Evolutionary conservation across 495 filamentous ascomycete species (phyloP).

Genomic region (Letharia columbiana): DNA sequence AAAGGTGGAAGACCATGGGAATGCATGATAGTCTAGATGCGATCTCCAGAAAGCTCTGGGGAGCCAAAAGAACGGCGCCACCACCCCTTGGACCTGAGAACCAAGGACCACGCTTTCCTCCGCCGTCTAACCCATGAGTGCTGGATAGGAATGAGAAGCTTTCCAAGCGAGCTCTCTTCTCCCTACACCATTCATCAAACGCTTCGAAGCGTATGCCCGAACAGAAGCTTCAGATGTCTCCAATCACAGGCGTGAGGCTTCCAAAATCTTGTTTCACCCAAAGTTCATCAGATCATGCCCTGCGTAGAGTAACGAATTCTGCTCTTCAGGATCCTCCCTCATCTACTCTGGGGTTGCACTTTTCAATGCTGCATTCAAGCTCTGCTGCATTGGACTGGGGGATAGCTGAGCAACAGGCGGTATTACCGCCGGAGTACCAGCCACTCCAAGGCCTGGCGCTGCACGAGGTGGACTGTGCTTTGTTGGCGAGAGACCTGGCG

Average conservation of each 20-base stretch:
- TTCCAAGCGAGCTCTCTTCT: background rate
- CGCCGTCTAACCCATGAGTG: background rate
- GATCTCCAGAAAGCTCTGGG: background rate
- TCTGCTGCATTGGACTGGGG: slow-evolving; percentile 43
- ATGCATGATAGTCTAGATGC: background rate
- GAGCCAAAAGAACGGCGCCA: background rate
- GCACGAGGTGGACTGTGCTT: slow-evolving; percentile 55
- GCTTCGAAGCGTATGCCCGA: background rate
- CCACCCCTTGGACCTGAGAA: background rate
- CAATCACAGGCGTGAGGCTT: background rate
- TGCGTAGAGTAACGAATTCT: background rate
- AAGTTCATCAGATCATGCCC: background rate
- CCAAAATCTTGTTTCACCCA: background rate
- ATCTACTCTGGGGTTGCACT: slow-evolving; percentile 26
- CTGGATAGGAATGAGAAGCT: background rate
- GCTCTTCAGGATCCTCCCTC: background rate
- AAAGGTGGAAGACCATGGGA: background rate
- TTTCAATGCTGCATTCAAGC: slow-evolving; percentile 26
- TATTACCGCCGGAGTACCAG: slow-evolving; percentile 35
- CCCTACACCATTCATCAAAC: background rate
- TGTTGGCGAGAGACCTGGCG: slow-evolving; percentile 64
- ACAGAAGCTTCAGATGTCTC: background rate
- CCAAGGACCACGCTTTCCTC: background rate
- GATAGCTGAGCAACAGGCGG: slow-evolving; percentile 45
- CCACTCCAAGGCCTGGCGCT: slow-evolving; percentile 26